These are phyloP conservation scores for Phoma herbarum DNA, from an alignment of 2,329 filamentous ascomycete genomes.

Conservation along the genomic window DNA sequence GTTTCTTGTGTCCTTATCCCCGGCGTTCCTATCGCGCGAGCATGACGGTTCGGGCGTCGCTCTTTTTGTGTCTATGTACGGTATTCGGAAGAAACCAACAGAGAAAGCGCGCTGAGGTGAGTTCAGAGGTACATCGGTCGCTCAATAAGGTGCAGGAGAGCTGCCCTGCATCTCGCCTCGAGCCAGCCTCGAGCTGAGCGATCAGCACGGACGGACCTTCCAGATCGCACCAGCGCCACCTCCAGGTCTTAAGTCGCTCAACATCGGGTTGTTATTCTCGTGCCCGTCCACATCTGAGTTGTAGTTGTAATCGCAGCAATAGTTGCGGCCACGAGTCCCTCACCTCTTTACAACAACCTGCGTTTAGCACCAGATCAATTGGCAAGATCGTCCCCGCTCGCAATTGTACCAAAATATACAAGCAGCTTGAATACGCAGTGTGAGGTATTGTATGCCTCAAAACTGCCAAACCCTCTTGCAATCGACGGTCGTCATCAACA, in stretches of 20 bases:
- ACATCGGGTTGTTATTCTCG: constrained; percentile 1
- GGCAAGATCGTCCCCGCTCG: too few relatives aligned
- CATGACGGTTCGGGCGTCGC: background rate
- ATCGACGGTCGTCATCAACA: too few relatives aligned
- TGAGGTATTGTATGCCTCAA: too few relatives aligned
- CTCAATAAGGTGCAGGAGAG: constrained; percentile 3
- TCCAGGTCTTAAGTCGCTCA: background rate
- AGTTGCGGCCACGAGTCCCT: too few relatives aligned
- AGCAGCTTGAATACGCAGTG: too few relatives aligned
- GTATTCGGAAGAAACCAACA: background rate
- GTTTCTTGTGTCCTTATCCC: background rate
- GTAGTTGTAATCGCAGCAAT: too few relatives aligned
- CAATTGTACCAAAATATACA: too few relatives aligned
- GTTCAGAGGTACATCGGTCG: background rate
- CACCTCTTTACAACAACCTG: too few relatives aligned
- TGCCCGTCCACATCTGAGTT: background rate
- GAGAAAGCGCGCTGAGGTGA: background rate
- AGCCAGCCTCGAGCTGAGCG: constrained; percentile 11
- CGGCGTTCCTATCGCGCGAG: background rate
- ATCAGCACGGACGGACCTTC: background rate
- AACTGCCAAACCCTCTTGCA: too few relatives aligned
- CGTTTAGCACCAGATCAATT: too few relatives aligned
- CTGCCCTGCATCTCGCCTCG: background rate
- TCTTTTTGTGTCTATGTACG: background rate
- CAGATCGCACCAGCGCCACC: background rate